Evolutionary conservation across 441 rosid genomes (phyloP).

Genomic region (Hypseocharis bilobata): DNA sequence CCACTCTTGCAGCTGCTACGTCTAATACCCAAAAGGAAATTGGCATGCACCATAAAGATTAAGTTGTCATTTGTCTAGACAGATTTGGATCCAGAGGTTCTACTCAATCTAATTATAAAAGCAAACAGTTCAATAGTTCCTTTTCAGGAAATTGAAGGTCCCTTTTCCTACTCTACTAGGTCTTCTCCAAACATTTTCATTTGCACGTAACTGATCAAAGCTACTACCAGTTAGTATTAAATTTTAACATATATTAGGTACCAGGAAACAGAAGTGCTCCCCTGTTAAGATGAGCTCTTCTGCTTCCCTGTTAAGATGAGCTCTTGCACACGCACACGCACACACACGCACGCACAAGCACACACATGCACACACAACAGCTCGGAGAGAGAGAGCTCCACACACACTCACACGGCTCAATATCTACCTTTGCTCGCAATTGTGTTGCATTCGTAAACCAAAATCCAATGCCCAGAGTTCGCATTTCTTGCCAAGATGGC

Average conservation of each 20-base stretch:
- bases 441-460: conserved; percentile 69
- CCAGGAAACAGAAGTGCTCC: not conserved
- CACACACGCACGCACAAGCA: no score
- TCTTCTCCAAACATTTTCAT: not conserved
- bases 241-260: conserved; percentile 13
- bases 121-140: not conserved
- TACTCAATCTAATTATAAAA: not conserved
- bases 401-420: no score
- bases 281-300: not conserved
- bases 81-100: not conserved
- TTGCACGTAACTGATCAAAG: conserved; percentile 4
- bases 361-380: no score
- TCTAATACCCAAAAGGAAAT: not conserved
- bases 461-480: conserved; percentile 72
- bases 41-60: not conserved
- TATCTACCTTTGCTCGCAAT: conserved; percentile 63
- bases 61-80: not conserved
- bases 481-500: conserved; percentile 84
- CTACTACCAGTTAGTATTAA: not conserved
- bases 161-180: not conserved
- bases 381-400: not conserved
- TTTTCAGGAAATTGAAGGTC: not conserved
- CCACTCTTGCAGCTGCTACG: not conserved
- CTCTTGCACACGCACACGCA: no score
- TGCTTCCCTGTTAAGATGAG: no score